Evolutionary conservation across 2,329 filamentous ascomycete genomes (phyloP).

Genomic region (Thelonectria discophora): DNA sequence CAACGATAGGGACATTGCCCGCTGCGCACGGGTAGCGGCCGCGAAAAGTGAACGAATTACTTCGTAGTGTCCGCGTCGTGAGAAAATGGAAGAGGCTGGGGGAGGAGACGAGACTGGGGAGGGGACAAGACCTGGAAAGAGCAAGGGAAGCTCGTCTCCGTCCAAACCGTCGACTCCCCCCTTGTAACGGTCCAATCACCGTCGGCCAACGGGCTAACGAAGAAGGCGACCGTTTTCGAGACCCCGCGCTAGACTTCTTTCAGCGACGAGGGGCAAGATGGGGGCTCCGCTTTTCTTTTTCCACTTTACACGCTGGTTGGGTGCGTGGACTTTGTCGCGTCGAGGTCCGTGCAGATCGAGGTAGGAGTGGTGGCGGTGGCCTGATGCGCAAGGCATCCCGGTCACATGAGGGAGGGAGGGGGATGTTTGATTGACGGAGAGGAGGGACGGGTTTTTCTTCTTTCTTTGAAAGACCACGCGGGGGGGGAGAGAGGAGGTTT

Average conservation of each 20-base stretch:
- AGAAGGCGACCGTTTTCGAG: conserved; percentile 34
- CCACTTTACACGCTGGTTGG: conserved; percentile 40
- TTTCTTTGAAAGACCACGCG: neutral
- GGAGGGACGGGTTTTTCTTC: neutral
- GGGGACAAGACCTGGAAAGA: no score
- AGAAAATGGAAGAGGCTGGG: conserved; percentile 11
- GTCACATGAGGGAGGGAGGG: neutral
- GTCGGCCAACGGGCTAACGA: conserved; percentile 29
- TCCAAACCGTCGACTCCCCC: neutral
- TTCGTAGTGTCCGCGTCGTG: no score
- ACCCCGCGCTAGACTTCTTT: conserved; percentile 33
- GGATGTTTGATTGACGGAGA: neutral
- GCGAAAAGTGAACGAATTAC: neutral
- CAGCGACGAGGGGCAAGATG: neutral
- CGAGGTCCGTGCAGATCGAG: conserved; percentile 4
- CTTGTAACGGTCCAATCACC: conserved; percentile 31
- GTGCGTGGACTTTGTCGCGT: neutral
- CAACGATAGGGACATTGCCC: conserved; percentile 18
- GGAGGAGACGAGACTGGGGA: neutral
- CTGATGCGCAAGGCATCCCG: conserved; percentile 40
- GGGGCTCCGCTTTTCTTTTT: neutral
- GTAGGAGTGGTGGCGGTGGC: conserved; percentile 21
- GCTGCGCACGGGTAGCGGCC: neutral
- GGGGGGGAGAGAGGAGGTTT: neutral
- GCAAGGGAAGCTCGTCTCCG: neutral